Evolutionary conservation across 2,329 filamentous ascomycete genomes (phyloP), one percentile per base, ranked within the genome.

Genomic region (Pseudogymnoascus sp.): DNA sequence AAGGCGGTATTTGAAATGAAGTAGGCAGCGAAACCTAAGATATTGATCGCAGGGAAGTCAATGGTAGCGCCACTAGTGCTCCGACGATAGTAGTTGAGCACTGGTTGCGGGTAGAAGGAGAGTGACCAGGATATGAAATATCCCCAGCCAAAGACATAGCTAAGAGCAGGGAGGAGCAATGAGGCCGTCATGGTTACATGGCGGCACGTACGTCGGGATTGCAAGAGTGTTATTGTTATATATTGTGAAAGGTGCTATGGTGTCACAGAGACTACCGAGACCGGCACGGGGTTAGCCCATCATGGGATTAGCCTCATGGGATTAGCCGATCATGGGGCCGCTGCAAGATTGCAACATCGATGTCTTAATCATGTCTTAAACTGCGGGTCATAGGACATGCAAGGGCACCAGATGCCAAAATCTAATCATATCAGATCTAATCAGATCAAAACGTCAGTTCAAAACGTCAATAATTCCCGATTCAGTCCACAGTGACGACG

Each of bases 41-140:
- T 76, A 75, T 95, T 95, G 69, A 91, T 81, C 16, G 89, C 81
- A 16, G 91, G 91, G 71, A 96, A 97, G 75, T 97, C 93, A 67
- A 96, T 88, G 0, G 91, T 90, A 4, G 93, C 87, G 41, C 95
- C 95, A 19, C 85, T 82, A 4, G 93, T 97, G 7, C 90, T 89
- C 63, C 85, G 84, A 62, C 91, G 88, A 31, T 80, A 80, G 74
- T 82, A 88, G 80, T 97, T 98, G 66, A 91, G 83, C 65, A 96
- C 77, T 6, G 89, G 86, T 74, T 98, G 95, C 1, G 93, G 93
- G 75, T 98, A 98, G 78, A 97, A 98, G 14, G 91, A 96, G 14
- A 88, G 78, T 11, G 90, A 93, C 93, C 93, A 95, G 75, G 84
- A 86, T 59, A 87, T 67, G 67, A 85, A 88, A 76, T 93, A 93